Conservation (phyloP, 2,329 filamentous ascomycete genomes). For the Penicillium expansum region DNA sequence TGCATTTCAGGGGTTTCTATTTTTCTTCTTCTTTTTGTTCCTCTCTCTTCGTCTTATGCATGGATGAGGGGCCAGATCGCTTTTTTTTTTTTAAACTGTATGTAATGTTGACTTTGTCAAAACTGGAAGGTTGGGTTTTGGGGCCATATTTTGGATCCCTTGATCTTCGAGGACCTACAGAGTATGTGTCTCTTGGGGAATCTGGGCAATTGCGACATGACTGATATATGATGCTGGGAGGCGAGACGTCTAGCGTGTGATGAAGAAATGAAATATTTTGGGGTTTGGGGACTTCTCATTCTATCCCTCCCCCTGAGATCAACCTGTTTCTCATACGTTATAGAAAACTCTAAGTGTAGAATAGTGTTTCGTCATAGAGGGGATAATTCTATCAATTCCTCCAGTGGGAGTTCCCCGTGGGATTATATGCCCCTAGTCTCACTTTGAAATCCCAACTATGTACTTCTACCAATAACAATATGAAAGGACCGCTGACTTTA, state of each 20-base stretch:
- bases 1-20: neutral
- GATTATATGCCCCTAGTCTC: neutral
- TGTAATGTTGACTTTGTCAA: constrained; percentile 24
- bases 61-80: neutral
- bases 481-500: neutral
- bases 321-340: neutral
- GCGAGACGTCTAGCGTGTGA: constrained; percentile 15
- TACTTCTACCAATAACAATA: constrained; percentile 3
- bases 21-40: constrained; percentile 7
- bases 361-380: neutral
- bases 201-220: constrained; percentile 17
- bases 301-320: neutral
- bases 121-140: constrained; percentile 6
- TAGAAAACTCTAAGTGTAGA: neutral
- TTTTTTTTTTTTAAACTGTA: constrained; percentile 19
- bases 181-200: constrained; percentile 7
- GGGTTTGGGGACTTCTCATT: neutral
- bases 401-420: neutral
- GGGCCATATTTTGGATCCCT: constrained; percentile 5
- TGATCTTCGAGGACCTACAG: neutral
- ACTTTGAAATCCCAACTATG: neutral
- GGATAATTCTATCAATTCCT: neutral
- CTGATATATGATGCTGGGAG: constrained; percentile 14
- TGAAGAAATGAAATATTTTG: constrained; percentile 20
- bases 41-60: constrained; percentile 12